A percentile compares a stretch with the other conserved stretches of the same genome.
Evolutionary conservation across 2,329 filamentous ascomycete species (phyloP).

Genomic region (Neonectria hederae): DNA sequence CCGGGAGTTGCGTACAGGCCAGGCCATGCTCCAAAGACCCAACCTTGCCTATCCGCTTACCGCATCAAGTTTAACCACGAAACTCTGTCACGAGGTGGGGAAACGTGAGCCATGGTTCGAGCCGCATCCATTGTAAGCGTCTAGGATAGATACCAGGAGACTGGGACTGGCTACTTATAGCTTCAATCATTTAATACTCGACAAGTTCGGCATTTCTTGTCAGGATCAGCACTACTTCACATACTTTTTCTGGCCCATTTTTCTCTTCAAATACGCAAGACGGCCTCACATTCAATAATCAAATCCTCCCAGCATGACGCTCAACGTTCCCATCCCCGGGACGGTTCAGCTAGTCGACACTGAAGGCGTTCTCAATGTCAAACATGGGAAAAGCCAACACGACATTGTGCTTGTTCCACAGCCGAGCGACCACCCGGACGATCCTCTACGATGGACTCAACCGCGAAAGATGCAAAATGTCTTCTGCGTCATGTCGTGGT

Average conservation of each 20-base stretch:
- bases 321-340: conserved; percentile 29
- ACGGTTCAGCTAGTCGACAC: conserved; percentile 36
- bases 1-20: neutral
- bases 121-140: neutral
- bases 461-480: conserved; percentile 36
- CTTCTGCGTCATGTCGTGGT: conserved; percentile 38
- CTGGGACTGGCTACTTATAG: neutral
- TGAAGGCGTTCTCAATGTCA: conserved; percentile 29
- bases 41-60: conserved; percentile 20
- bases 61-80: conserved; percentile 7
- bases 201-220: neutral
- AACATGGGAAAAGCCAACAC: conserved; percentile 25
- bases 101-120: conserved; percentile 1
- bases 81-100: neutral
- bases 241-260: neutral
- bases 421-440: conserved; percentile 37
- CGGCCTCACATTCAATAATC: neutral
- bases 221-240: neutral
- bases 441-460: conserved; percentile 35
- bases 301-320: neutral
- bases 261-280: neutral
- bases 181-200: neutral
- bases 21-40: neutral
- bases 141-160: neutral
- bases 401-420: conserved; percentile 40